Conservation (phyloP, 441 rosid species). For the Brassica balearica region DNA sequence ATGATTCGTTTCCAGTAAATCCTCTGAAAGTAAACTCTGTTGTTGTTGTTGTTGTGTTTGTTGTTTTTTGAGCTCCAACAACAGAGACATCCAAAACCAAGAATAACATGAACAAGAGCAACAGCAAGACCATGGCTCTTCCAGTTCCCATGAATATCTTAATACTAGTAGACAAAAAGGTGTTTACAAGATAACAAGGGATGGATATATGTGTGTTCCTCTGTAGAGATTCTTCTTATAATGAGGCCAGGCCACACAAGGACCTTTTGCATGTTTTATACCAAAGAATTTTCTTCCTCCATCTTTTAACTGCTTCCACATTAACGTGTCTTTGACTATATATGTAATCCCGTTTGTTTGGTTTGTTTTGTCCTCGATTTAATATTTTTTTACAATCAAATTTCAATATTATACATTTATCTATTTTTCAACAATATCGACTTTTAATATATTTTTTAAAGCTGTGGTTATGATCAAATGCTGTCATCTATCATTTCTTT, state of each 20-base stretch:
- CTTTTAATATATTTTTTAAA: background rate
- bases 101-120: background rate
- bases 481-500: background rate
- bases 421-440: background rate
- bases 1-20: slow-evolving; percentile 41
- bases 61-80: slow-evolving; percentile 16
- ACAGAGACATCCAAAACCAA: slow-evolving; percentile 19
- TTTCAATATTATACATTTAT: background rate
- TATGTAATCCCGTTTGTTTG: background rate
- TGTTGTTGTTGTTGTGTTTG: slow-evolving; percentile 33
- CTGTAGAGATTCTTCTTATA: slow-evolving; percentile 2
- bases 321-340: slow-evolving; percentile 4
- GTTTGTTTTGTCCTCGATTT: background rate
- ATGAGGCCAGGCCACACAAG: background rate
- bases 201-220: background rate
- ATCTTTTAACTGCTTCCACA: slow-evolving; percentile 21
- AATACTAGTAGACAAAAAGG: slow-evolving; percentile 4
- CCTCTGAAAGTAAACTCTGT: slow-evolving; percentile 53
- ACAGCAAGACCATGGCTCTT: slow-evolving; percentile 7
- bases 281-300: background rate
- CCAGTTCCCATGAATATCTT: slow-evolving; percentile 35
- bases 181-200: background rate
- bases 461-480: background rate
- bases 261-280: background rate
- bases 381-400: background rate